phyloP scores from a whole-genome alignment of 345 rosid species.

The Erucastrum elatum region DNA sequence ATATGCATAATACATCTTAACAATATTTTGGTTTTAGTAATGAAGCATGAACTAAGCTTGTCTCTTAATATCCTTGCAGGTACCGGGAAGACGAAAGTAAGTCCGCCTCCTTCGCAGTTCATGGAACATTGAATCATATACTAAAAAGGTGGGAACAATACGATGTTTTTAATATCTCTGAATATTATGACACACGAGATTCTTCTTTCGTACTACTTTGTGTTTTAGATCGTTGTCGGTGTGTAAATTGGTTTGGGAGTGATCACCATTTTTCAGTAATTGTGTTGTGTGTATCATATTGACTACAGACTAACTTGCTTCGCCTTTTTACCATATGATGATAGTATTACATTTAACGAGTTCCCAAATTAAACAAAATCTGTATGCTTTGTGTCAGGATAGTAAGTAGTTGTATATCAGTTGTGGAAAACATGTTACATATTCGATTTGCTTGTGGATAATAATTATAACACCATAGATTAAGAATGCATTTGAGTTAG shows the following conservation, averaged over 20 bases:
- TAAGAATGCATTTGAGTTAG: background rate
- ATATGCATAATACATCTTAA: background rate
- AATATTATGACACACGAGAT: slow-evolving; percentile 17
- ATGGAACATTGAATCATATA: slow-evolving; percentile 58
- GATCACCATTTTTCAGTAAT: background rate
- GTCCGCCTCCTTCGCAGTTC: slow-evolving; percentile 78
- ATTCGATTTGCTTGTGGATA: background rate
- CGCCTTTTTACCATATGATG: slow-evolving; percentile 4
- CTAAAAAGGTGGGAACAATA: slow-evolving; percentile 17
- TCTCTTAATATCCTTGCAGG: slow-evolving; percentile 48
- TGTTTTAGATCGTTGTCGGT: slow-evolving; percentile 5
- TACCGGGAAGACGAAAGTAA: slow-evolving; percentile 69
- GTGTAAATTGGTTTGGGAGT: slow-evolving; percentile 33
- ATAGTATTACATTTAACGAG: background rate
- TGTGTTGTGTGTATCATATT: slow-evolving; percentile 30
- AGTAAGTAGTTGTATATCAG: background rate
- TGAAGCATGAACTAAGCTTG: background rate
- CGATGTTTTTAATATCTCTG: slow-evolving; percentile 12
- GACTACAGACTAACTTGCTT: background rate
- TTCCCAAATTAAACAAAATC: background rate
- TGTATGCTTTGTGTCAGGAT: background rate
- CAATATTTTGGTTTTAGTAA: background rate
- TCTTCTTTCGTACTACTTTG: slow-evolving; percentile 18
- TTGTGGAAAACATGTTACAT: background rate
- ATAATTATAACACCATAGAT: background rate